Conservation (phyloP, 768 basidiomycete species). For the Tulasnella sp. region DNA sequence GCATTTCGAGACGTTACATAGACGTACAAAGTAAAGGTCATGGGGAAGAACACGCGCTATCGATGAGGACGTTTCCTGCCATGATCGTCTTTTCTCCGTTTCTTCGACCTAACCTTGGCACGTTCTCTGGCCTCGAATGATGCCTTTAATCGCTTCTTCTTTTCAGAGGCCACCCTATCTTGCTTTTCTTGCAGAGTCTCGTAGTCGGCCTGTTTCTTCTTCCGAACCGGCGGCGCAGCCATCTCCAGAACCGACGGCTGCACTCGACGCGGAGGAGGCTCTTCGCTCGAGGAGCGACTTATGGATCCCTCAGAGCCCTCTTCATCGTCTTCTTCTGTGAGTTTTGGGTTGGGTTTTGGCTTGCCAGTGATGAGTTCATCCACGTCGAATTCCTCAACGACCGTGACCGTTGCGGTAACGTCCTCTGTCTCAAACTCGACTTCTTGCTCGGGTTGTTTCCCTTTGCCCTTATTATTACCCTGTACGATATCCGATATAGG, state of each 20-base stretch:
- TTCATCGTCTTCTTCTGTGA: neutral
- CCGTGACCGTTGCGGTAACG: slow-evolving; percentile 80
- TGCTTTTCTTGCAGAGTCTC: slow-evolving; percentile 27
- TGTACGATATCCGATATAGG: slow-evolving; percentile 21
- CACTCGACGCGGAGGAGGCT: neutral
- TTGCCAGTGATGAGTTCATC: slow-evolving; percentile 40
- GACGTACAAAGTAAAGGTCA: slow-evolving; percentile 5
- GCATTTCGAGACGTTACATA: neutral
- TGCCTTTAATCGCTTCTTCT: neutral
- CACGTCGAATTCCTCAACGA: slow-evolving; percentile 88
- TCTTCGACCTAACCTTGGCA: neutral
- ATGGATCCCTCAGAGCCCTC: neutral
- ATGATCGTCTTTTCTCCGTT: neutral
- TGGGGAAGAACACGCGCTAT: slow-evolving; percentile 9
- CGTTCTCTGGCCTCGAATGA: neutral
- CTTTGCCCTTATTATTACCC: neutral
- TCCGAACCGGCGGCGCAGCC: slow-evolving; percentile 9
- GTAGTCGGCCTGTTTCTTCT: slow-evolving; percentile 32
- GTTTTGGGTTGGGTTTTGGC: neutral
- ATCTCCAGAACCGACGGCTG: neutral
- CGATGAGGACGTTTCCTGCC: neutral
- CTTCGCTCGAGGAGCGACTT: neutral
- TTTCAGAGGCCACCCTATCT: neutral
- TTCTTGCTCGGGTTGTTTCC: slow-evolving; percentile 48
- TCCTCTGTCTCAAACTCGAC: slow-evolving; percentile 76